Evolutionary conservation across 805 yeast genomes (phyloP).

Genomic region (Candida tallmaniae): DNA sequence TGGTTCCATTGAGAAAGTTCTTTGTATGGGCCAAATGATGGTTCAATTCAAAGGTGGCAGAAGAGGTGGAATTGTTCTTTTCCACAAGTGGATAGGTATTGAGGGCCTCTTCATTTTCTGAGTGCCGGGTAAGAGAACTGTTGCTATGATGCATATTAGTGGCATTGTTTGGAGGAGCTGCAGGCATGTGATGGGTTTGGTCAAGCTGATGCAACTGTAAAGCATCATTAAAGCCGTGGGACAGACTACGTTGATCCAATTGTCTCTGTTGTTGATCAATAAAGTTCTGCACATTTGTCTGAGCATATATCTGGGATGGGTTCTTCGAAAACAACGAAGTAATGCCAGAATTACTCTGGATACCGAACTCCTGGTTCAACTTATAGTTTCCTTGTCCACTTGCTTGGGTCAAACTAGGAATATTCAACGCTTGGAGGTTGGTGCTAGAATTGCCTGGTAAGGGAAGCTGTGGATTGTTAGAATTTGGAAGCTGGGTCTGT

Average conservation of each 20-base stretch:
- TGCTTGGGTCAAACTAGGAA: constrained; percentile 1
- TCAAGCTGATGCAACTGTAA: neutral
- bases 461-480: neutral
- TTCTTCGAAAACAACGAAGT: constrained; percentile 12
- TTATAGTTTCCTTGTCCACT: constrained; percentile 2
- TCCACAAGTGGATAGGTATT: constrained; percentile 1
- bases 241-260: neutral
- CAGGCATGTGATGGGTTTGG: constrained; percentile 2
- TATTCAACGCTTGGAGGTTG: constrained; percentile 2
- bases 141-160: no score
- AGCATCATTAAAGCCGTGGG: constrained; percentile 1
- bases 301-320: constrained; percentile 11
- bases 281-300: constrained; percentile 1
- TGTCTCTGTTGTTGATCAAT: constrained; percentile 2
- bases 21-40: constrained; percentile 11
- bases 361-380: constrained; percentile 4
- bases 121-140: neutral
- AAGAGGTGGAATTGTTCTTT: constrained; percentile 2
- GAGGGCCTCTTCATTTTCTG: neutral
- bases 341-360: constrained; percentile 9
- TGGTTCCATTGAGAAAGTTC: constrained; percentile 32
- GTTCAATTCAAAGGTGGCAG: constrained; percentile 8
- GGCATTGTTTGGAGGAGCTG: neutral
- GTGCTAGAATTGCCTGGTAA: neutral
- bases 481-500: neutral